phyloP scores from a whole-genome alignment of 768 basidiomycete genomes.

The Leucosporidium creatinivorum region DNA sequence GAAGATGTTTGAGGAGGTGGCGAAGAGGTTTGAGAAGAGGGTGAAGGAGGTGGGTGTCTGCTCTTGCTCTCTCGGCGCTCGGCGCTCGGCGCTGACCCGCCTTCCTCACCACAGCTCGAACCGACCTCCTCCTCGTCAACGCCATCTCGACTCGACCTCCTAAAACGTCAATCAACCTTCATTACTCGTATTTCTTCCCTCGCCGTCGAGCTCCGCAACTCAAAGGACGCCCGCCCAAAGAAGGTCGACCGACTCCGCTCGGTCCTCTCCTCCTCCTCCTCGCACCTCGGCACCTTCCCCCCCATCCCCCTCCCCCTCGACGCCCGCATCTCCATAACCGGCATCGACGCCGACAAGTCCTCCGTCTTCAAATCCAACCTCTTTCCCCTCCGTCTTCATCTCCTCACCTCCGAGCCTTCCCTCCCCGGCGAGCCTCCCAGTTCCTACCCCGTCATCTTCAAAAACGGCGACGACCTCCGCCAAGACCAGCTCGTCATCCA shows the following conservation, averaged over 20 bases:
- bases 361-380: conserved; percentile 97
- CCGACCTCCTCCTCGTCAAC: conserved; percentile 48
- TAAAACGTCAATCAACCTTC: conserved; percentile 83
- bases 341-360: conserved; percentile 84
- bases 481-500: conserved; percentile 98
- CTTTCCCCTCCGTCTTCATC: conserved; percentile 81
- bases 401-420: conserved; percentile 61
- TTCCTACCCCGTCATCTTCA: conserved; percentile 88
- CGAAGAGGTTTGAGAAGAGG: conserved; percentile 81
- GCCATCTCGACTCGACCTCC: conserved; percentile 71
- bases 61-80: neutral
- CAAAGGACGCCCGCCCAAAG: conserved; percentile 89
- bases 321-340: conserved; percentile 72
- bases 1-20: conserved; percentile 88
- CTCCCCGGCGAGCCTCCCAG: neutral
- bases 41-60: conserved; percentile 62
- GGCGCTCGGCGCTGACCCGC: neutral
- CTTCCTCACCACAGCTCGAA: conserved; percentile 48
- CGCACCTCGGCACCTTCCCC: conserved; percentile 69
- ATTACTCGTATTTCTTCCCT: conserved; percentile 76
- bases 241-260: conserved; percentile 94
- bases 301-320: conserved; percentile 80
- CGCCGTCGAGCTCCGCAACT: conserved; percentile 76
- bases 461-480: conserved; percentile 96
- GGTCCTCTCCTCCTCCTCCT: conserved; percentile 70